Base-by-base conservation (phyloP, 306 rosid genomes). In the Hippophae rhamnoides region DNA sequence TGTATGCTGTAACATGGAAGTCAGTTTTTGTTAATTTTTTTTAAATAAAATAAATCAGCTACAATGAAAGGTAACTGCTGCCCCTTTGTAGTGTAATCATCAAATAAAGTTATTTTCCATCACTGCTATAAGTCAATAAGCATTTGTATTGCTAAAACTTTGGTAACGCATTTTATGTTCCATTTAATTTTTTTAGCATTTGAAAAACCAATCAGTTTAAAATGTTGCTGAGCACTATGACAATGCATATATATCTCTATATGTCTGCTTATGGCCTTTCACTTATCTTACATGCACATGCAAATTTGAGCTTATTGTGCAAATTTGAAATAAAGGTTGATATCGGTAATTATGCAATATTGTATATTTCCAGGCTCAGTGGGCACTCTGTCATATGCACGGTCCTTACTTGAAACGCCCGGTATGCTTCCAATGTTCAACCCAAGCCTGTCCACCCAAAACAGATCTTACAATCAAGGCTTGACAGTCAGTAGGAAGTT, bases 391-490 rank as follows among this genome's bases (percentile, higher is more conserved):
- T 74, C 81, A 50, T 84, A 72, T 72, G 46, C 76, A 65, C 72
- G 57, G 58, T 67, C 94, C 69, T 74, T 72, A 58, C 58, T 66
- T 66, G 90, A 78, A 75, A 88, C 79, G 79, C 83, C 82, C 69
- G 61, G 73, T 56, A 60, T 65, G 67, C 55, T 80, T 71, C 76
- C 78, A 43, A 51, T 67, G 63, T 65, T 75, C 47, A 83, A 78
- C 72, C 49, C 66, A 57, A 53, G 70, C 61, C 64, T 77, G 69
- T 60, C 67, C 58, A 42, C 65, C 43, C 59, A 58, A 42, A 64
- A 73, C 47, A 72, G 71, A 47, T 63, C 69, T 47, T 68, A 56
- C 70, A 52, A 73, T 71, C 90, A 76, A 58, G 75, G 77, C 41
- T 69, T 75, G 69, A 63, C 76, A 58, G 50, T 63, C 63, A 69